Base-by-base conservation (phyloP, 1,284 basidiomycete species). In the Golubevia sp. region DNA sequence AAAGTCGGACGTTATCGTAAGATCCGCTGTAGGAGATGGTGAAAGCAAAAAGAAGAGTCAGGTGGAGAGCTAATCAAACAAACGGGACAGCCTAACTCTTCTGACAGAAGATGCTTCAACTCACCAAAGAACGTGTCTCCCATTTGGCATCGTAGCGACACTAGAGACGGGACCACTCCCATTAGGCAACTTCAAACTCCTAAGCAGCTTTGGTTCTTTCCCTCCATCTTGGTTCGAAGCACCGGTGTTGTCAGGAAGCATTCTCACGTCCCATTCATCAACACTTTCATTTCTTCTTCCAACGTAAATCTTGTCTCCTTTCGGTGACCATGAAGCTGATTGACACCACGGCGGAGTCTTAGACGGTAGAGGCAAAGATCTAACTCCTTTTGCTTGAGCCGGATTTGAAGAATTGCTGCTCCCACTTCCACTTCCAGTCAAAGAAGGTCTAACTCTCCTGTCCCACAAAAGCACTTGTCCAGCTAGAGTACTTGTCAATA, bases 301-400 rank as follows among this genome's bases (percentile, higher is more conserved):
- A 4, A 93, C 94, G 76, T 93, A 93, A 48, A 99, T 90, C 71
- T 94, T 91, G 8, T 88, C 88, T 8, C 96, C 96, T 69, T 93
- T 90, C 2, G 90, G 88, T 18, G 92, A 93, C 93, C 95, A 99
- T 53, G 67, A 63, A 0, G 74, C 76, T 8, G 62, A 56, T 27
- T 95, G 89, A 85, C 94, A 97, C 95, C 95, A 97, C 0, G 95
- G 95, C 23, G 94, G 93, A 8, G 93, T 93, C 84, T 91, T 92
- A 67, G 93, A 92, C 70, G 90, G 92, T 85, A 94, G 89, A 86
- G 91, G 90, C 52, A 98, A 85, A 62, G 93, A 87, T 23, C 93
- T 93, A 0, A 96, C 92, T 3, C 92, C 91, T 7, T 68, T 69
- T 20, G 64, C 61, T 53, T 56, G 55, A 23, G 66, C 52, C 48